Percentiles rank a stretch among this genome's conserved stretches.
Conservation (phyloP, 768 basidiomycete species). For the Nidularia pulvinata region DNA sequence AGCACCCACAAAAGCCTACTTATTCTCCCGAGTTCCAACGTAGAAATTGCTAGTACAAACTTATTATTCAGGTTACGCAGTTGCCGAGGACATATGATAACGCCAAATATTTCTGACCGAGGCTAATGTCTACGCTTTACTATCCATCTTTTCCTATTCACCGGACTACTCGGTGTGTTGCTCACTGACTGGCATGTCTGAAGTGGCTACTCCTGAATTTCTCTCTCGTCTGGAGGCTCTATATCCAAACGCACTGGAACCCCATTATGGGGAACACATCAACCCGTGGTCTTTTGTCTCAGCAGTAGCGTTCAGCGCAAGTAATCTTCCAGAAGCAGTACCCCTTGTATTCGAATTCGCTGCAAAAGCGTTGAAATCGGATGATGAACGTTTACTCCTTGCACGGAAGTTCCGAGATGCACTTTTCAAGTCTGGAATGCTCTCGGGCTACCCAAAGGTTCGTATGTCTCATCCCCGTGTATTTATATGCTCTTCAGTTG, state of each 20-base stretch:
- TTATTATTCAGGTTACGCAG: too few species aligned
- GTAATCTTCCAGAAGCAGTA: constrained; percentile 59
- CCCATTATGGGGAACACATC: not conserved
- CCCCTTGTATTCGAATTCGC: constrained; percentile 53
- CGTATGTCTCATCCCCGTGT: not conserved
- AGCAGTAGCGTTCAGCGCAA: constrained; percentile 54
- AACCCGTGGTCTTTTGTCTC: constrained; percentile 62
- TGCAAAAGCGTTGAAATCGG: constrained; percentile 36
- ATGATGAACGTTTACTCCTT: constrained; percentile 30
- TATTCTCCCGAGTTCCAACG: too few species aligned
- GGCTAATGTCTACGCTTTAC: not conserved
- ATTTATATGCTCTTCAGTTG: not conserved
- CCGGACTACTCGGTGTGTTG: not conserved
- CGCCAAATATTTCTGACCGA: too few species aligned
- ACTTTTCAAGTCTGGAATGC: constrained; percentile 59
- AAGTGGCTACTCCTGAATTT: constrained; percentile 2
- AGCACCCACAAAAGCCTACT: not conserved
- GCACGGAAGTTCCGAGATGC: constrained; percentile 61
- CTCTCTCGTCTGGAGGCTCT: constrained; percentile 4
- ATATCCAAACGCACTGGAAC: not conserved
- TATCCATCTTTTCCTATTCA: not conserved
- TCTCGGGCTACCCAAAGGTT: constrained; percentile 60
- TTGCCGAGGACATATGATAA: too few species aligned
- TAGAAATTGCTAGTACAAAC: too few species aligned
- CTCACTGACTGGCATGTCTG: not conserved